Conservation (phyloP, 2,329 filamentous ascomycete species). For the Pseudocercospora vitis region DNA sequence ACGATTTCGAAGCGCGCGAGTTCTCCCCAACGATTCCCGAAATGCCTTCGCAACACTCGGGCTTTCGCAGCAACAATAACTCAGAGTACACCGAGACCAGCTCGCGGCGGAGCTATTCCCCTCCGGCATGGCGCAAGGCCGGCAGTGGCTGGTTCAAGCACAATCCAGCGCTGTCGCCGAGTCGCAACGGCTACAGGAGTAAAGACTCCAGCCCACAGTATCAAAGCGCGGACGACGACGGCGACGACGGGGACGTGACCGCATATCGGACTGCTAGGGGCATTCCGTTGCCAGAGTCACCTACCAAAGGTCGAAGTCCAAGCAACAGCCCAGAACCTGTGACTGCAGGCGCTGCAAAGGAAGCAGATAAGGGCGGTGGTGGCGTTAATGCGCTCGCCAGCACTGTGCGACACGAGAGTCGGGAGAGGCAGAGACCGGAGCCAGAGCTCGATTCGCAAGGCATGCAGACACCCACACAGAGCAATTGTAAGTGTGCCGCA, state of each 20-base stretch:
- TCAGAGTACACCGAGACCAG: conserved; percentile 52
- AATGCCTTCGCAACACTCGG: conserved; percentile 61
- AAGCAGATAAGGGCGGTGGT: conserved; percentile 27
- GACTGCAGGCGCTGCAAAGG: conserved; percentile 15
- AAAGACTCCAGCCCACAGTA: conserved; percentile 61
- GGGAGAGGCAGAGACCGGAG: conserved; percentile 21
- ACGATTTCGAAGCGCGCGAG: conserved; percentile 61
- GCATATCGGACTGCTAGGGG: conserved; percentile 33
- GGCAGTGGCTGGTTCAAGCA: conserved; percentile 60
- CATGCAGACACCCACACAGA: conserved; percentile 33
- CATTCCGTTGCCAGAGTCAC: conserved; percentile 61
- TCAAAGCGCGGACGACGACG: conserved; percentile 52
- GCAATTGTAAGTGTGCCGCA: conserved; percentile 37
- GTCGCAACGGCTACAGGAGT: conserved; percentile 53
- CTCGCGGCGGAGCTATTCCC: conserved; percentile 61
- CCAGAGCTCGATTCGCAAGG: conserved; percentile 26
- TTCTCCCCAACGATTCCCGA: conserved; percentile 56
- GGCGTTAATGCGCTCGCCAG: conserved; percentile 8
- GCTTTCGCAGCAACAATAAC: conserved; percentile 51
- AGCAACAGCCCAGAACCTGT: conserved; percentile 36
- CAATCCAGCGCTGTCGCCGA: conserved; percentile 40
- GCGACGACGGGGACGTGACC: conserved; percentile 51
- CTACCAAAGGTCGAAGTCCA: conserved; percentile 39
- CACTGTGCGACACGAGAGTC: conserved; percentile 24
- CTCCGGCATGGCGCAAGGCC: conserved; percentile 62